These are phyloP conservation scores for Dipodascus albidus DNA, from an alignment of 805 yeast species.

Conservation along the genomic window DNA sequence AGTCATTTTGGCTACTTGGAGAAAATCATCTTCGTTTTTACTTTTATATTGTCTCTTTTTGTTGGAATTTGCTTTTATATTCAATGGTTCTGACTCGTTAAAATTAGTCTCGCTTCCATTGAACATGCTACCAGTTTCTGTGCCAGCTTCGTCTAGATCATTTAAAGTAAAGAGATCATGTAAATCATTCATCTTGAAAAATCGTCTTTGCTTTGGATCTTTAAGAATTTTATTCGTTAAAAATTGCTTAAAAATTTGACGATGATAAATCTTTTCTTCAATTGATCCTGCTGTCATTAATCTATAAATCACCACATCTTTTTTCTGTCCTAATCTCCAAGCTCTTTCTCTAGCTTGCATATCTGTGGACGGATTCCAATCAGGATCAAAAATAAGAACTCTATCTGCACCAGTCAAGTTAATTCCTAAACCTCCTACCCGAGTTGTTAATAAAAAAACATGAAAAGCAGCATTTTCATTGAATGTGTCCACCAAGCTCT, in stretches of 20 bases:
- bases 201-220: conserved; percentile 89
- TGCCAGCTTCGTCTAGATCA: conserved; percentile 51
- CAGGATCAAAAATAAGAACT: conserved; percentile 91
- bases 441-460: conserved; percentile 77
- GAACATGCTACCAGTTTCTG: conserved; percentile 59
- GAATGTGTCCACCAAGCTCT: conserved; percentile 68
- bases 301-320: conserved; percentile 82
- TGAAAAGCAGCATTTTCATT: conserved; percentile 46
- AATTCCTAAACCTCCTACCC: conserved; percentile 94
- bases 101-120: conserved; percentile 27
- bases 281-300: conserved; percentile 91
- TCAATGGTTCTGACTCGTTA: not conserved
- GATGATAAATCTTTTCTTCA: conserved; percentile 92
- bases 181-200: conserved; percentile 83
- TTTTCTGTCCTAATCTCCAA: conserved; percentile 92
- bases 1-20: conserved; percentile 45
- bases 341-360: conserved; percentile 95
- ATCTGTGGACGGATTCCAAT: conserved; percentile 98
- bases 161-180: conserved; percentile 84
- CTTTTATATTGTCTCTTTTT: conserved; percentile 16
- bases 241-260: conserved; percentile 93
- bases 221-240: conserved; percentile 85
- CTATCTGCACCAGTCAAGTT: conserved; percentile 92
- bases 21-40: conserved; percentile 52
- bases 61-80: conserved; percentile 2